phyloP scores from a whole-genome alignment of 352 stramenopile genomes.

The Aphanomyces invadans region DNA sequence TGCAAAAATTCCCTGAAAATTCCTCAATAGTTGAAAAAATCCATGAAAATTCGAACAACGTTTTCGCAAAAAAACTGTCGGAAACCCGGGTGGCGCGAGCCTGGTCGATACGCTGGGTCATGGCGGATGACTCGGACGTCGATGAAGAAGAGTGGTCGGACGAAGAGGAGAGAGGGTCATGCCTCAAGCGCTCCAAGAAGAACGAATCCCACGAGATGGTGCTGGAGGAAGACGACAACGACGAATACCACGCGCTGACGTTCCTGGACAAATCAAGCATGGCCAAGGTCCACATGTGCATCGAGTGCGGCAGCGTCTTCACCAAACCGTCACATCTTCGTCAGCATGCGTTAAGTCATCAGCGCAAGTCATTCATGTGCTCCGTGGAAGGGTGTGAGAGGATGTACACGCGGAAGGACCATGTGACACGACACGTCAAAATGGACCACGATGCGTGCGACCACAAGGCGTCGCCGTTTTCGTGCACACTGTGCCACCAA shows the following conservation, averaged over 20 bases:
- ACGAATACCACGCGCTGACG: background rate
- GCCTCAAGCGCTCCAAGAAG: too few species aligned
- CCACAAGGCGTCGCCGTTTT: background rate
- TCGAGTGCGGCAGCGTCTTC: slow-evolving; percentile 8
- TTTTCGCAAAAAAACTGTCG: too few species aligned
- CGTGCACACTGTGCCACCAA: slow-evolving; percentile 25
- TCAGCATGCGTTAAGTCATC: slow-evolving; percentile 8
- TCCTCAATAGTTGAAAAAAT: too few species aligned
- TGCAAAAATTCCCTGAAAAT: too few species aligned
- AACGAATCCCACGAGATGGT: background rate
- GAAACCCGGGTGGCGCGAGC: too few species aligned
- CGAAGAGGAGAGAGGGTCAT: too few species aligned
- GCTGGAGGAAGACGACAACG: background rate
- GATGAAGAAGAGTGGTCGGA: too few species aligned
- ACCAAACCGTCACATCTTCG: slow-evolving; percentile 1
- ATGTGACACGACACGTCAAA: slow-evolving; percentile 26
- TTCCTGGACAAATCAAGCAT: background rate
- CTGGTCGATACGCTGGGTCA: too few species aligned
- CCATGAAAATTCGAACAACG: too few species aligned
- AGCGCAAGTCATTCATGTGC: slow-evolving; percentile 3
- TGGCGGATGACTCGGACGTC: too few species aligned
- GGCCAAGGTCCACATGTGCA: slow-evolving; percentile 6
- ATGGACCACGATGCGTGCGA: slow-evolving; percentile 20
- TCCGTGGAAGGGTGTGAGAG: background rate
- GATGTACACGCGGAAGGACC: slow-evolving; percentile 28